A percentile compares a stretch with the other conserved stretches of the same genome.
phyloP scores from a whole-genome alignment of 1,284 basidiomycete genomes.

The Porodaedalea pini region DNA sequence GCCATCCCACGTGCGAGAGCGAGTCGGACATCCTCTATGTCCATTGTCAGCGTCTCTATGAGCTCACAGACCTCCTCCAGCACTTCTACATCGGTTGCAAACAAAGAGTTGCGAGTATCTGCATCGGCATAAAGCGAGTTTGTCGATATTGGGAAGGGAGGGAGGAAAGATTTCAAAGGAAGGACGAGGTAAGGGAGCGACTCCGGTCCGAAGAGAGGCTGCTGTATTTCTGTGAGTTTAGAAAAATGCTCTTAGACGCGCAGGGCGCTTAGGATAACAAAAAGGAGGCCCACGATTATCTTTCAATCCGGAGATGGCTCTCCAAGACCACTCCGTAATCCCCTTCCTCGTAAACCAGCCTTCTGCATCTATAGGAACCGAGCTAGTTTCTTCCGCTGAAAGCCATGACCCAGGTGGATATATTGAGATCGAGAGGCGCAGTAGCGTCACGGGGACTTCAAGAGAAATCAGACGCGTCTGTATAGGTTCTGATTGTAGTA shows the following conservation, averaged over 20 bases:
- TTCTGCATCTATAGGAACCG: slow-evolving; percentile 38
- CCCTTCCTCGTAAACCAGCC: slow-evolving; percentile 63
- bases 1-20: slow-evolving; percentile 65
- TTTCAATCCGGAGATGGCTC: slow-evolving; percentile 62
- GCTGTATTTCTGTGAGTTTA: slow-evolving; percentile 34
- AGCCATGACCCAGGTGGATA: slow-evolving; percentile 69
- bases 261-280: neutral
- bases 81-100: slow-evolving; percentile 66
- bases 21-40: slow-evolving; percentile 68
- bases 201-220: slow-evolving; percentile 55
- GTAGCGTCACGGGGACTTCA: slow-evolving; percentile 61
- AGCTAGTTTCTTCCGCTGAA: slow-evolving; percentile 30
- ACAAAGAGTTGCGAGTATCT: slow-evolving; percentile 45
- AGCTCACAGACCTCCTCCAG: slow-evolving; percentile 71
- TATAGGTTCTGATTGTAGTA: slow-evolving; percentile 54
- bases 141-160: slow-evolving; percentile 42
- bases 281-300: slow-evolving; percentile 47
- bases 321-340: slow-evolving; percentile 74
- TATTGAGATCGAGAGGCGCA: slow-evolving; percentile 64
- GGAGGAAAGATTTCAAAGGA: slow-evolving; percentile 53
- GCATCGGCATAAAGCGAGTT: slow-evolving; percentile 41
- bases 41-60: slow-evolving; percentile 71
- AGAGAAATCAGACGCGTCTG: slow-evolving; percentile 62
- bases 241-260: neutral
- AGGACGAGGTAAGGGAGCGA: slow-evolving; percentile 61